Percentiles rank a stretch among this genome's conserved stretches.
phyloP scores from a whole-genome alignment of 2,329 filamentous ascomycete genomes.

The Alternaria sp. region DNA sequence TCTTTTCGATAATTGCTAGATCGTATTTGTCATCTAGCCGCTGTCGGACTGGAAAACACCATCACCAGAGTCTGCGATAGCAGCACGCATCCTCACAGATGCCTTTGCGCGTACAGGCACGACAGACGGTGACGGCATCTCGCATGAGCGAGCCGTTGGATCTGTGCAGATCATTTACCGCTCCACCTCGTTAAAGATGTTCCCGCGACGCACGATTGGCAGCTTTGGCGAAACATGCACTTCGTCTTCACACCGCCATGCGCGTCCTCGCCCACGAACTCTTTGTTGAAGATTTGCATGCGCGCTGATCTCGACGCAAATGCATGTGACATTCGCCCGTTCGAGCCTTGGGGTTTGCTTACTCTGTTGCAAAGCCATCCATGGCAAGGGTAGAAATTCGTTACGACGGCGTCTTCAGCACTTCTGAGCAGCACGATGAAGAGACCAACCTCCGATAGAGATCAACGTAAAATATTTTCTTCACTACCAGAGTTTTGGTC shows the following conservation, averaged over 20 bases:
- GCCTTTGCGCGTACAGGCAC: conserved; percentile 1
- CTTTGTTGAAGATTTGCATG: background rate
- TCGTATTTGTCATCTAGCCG: conserved; percentile 16
- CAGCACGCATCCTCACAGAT: background rate
- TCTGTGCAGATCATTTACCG: conserved; percentile 19
- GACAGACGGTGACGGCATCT: conserved; percentile 9
- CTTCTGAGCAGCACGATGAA: background rate
- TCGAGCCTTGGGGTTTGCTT: background rate
- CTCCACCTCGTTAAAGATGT: conserved; percentile 6
- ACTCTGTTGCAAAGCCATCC: background rate
- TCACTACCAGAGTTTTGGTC: background rate
- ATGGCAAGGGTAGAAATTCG: no score
- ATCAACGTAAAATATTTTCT: background rate
- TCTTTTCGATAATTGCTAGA: background rate
- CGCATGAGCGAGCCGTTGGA: conserved; percentile 16
- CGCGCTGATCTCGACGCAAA: background rate
- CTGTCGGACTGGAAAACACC: background rate
- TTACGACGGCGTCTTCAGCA: background rate
- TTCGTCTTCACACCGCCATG: conserved; percentile 13
- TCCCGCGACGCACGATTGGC: conserved; percentile 26
- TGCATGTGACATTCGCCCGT: background rate
- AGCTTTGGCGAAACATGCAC: conserved; percentile 19
- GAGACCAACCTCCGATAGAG: background rate
- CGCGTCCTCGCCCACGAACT: conserved; percentile 1
- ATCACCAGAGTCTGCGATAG: background rate